Conservation (phyloP, 2,329 filamentous ascomycete genomes). For the Colletotrichum sojae region DNA sequence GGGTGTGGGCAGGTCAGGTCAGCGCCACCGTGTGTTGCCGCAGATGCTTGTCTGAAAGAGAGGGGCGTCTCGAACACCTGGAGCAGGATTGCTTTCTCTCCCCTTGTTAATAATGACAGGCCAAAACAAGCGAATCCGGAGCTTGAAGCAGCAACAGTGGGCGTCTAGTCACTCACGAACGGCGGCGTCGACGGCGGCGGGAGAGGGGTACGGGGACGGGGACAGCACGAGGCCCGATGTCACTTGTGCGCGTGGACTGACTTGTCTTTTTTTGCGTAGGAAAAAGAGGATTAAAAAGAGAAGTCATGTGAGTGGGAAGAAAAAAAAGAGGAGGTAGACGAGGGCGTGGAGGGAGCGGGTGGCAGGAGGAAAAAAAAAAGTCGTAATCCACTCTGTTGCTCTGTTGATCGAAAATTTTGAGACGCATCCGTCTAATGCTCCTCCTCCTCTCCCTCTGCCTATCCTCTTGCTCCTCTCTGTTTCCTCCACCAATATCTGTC, state of each 20-base stretch:
- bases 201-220: not conserved
- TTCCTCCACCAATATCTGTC: not conserved
- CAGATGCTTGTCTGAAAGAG: constrained; percentile 33
- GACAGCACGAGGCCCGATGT: constrained; percentile 22
- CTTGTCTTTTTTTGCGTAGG: not conserved
- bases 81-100: constrained; percentile 3
- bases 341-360: constrained; percentile 1
- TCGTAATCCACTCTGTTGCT: constrained; percentile 28
- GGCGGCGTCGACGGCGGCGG: constrained; percentile 7
- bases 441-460: not conserved
- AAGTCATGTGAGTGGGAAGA: not conserved
- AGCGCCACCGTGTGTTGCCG: constrained; percentile 26
- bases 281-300: not conserved
- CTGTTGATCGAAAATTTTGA: constrained; percentile 37
- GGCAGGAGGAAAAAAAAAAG: constrained; percentile 6
- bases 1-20: constrained; percentile 5
- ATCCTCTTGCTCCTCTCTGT: no score
- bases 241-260: not conserved
- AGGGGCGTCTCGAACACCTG: constrained; percentile 19
- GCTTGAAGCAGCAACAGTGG: constrained; percentile 20
- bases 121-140: constrained; percentile 19
- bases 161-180: constrained; percentile 25
- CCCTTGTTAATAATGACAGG: constrained; percentile 21
- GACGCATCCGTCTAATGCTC: constrained; percentile 32
- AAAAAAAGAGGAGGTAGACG: constrained; percentile 15